phyloP scores from a whole-genome alignment of 2,329 filamentous ascomycete species.

The Penicillium frequentans region DNA sequence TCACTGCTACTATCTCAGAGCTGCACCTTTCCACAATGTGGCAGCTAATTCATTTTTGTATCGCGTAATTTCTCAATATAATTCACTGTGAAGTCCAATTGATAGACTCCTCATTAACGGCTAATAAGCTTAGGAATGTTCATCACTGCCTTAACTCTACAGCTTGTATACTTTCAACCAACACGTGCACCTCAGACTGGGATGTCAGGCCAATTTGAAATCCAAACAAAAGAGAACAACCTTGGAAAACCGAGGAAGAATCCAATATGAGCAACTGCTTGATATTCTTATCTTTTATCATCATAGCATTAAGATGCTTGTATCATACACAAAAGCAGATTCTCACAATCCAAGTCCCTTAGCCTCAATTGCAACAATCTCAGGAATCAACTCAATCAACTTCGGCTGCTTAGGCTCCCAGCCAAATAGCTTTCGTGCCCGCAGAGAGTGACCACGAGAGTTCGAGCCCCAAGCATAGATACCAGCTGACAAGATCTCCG shows the following conservation, averaged over 20 bases:
- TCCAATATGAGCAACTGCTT: no score
- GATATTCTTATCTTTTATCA: not conserved
- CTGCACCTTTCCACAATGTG: not conserved
- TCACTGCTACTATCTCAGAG: not conserved
- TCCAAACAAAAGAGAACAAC: no score
- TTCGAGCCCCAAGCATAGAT: slow-evolving; percentile 41
- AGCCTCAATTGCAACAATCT: slow-evolving; percentile 54
- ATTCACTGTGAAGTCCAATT: no score
- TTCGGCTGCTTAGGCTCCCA: slow-evolving; percentile 44
- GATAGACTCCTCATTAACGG: no score
- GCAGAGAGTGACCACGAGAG: slow-evolving; percentile 37
- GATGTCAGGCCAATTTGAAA: no score
- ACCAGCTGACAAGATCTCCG: slow-evolving; percentile 43
- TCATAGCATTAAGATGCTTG: not conserved
- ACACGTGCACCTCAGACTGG: no score
- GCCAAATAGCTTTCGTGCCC: slow-evolving; percentile 39
- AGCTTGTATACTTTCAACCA: no score
- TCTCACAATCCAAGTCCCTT: slow-evolving; percentile 35
- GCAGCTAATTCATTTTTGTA: no score
- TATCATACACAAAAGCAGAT: not conserved
- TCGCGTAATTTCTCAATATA: no score
- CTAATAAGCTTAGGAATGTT: no score
- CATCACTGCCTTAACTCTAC: no score
- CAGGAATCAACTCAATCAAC: slow-evolving; percentile 56
- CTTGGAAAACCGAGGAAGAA: no score